Evolutionary conservation across 306 rosid genomes (phyloP), one percentile per base, ranked within the genome.

Genomic region (Delonix regia): DNA sequence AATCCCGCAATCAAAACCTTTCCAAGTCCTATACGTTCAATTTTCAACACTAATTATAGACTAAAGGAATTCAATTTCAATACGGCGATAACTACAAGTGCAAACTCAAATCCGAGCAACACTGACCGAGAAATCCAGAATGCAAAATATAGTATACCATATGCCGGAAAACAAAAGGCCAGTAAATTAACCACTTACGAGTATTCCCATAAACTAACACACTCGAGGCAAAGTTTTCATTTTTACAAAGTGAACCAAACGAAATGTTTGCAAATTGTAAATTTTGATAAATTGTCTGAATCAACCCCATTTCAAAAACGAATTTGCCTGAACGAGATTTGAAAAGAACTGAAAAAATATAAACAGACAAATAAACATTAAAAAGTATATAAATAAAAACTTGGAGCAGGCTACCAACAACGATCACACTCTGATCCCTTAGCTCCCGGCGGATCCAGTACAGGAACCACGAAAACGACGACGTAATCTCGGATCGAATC

Each of bases 401-500:
- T 49, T 49, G 45, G 15, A 9, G 45, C 9, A 49, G 42, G 30
- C 16, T 70, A 49, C 75, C 62, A 30, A 18, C 44, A 70, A 33
- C 6, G 21, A 70, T 5, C 22, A 28, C 47, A 67, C 53, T 30
- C 30, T 21, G 61, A 70, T 70, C 62, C 60, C 75, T 70, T 9
- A 33, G 9, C 9, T 39, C 15, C 27, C 9, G 33, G 28, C 62
- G 21, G 62, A 71, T 71, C 75, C 28, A 48, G 60, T 16, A 47
- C 9, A 51, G 45, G 10, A 28, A 6, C 75, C 62, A n/a, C 9
- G 27, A 16, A 27, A 69, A 27, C 61, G 24, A 30, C 45, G 42
- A 44, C 41, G 59, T 7, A 69, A 25, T 47, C 25, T 69, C 55
- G 25, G 45, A 71, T 71, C 75, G 62, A 71, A 71, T 71, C 61